Evolutionary conservation across 129 eudicot species (phyloP), one percentile per base, ranked within the genome.

Genomic region (Arctium lappa): DNA sequence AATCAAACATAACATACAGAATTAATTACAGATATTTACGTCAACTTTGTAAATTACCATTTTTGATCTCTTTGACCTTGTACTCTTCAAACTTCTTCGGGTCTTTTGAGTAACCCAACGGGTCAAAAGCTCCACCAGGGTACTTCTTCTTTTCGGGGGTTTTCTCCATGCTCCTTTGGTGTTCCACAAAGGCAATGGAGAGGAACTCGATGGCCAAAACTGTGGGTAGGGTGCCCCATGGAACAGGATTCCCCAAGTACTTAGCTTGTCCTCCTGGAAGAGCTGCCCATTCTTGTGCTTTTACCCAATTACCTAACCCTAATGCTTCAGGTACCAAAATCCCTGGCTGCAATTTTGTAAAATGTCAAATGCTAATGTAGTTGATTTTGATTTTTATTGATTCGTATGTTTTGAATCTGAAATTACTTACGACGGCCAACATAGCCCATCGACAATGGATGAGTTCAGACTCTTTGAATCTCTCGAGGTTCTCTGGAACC

Each of bases 241-340:
- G 98, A 0, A 95, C 97, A 4, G 99, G 97, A 88, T 90, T 87
- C 31, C 99, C 99, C 80, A 95, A 86, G 84, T 95, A 95, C 8
- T 94, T 90, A 31, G 99, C 98, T 84, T 95, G 99, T 15, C 99
- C 98, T 32, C 97, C 98, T 0, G 98, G 99, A 4, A 91, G 3
- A 4, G 99, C 99, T 48, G 99, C 99, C 99, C 99, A 95, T 79
- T 95, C 99, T 82, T 95, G 99, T 39, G 98, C 98, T 78, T 95
- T 88, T 48, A 95, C 99, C 99, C 98, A 95, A 71, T 95, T 95
- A 42, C 99, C 98, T 81, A 93, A 87, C 4, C 99, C 98, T 84
- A 95, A 83, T 5, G 99, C 99, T 91, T 93, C 99, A 0, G 99
- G 99, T 22, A 95, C 76, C 77, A 95, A 79, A 29, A 95, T 95